Conservation (phyloP, 768 basidiomycete genomes). For the Phanerodontia chrysosporium region DNA sequence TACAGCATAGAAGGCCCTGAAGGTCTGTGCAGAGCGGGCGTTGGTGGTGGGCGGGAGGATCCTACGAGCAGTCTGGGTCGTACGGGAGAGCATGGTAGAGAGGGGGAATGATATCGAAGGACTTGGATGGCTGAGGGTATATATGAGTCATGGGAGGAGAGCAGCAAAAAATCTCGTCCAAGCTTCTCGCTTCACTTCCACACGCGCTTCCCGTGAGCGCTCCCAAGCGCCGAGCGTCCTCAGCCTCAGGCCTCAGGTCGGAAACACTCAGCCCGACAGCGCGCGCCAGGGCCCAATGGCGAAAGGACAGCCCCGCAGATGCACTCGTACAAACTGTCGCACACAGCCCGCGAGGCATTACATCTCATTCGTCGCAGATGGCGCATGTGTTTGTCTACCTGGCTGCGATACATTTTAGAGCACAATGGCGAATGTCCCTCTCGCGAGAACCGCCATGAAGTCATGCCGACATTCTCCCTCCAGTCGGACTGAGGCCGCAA, state of each 20-base stretch:
- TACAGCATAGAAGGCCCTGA: constrained; percentile 30
- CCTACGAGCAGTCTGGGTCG: constrained; percentile 8
- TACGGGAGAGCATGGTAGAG: constrained; percentile 11
- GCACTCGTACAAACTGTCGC: neutral
- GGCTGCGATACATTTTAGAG: too few relatives aligned
- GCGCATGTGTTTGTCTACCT: neutral
- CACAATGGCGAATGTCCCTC: neutral
- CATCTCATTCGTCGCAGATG: neutral
- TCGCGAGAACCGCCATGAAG: neutral
- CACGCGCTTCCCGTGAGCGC: neutral
- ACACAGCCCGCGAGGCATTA: neutral
- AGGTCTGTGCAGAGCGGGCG: constrained; percentile 24
- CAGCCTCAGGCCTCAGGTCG: neutral
- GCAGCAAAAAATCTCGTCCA: constrained; percentile 6
- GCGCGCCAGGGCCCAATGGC: constrained; percentile 5
- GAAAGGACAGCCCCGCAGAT: neutral
- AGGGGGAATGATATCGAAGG: constrained; percentile 9
- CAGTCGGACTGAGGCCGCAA: neutral
- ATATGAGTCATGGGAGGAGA: constrained; percentile 16
- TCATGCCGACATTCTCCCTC: neutral
- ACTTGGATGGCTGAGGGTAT: neutral
- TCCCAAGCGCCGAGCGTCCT: neutral
- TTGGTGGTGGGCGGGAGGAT: constrained; percentile 6
- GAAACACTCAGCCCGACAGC: neutral
- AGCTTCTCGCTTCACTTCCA: neutral